Conservation (phyloP, 805 yeast genomes). For the Lipomyces oligophaga region DNA sequence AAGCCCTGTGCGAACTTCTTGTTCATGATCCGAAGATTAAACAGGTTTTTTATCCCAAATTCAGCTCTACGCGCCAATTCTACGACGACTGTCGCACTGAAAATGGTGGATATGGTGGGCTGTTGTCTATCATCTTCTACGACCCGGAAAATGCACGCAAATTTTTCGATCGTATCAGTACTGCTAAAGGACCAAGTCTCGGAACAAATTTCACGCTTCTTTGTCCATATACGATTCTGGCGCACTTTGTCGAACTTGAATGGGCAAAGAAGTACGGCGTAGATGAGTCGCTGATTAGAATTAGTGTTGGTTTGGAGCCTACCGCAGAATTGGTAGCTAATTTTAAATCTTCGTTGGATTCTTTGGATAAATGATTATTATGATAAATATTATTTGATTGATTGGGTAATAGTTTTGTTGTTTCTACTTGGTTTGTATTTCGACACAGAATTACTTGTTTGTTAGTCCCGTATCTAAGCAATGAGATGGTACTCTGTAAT, state of each 20-base stretch:
- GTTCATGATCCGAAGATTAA: slow-evolving; percentile 40
- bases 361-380: not conserved
- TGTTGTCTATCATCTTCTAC: slow-evolving; percentile 65
- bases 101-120: slow-evolving; percentile 80
- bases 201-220: slow-evolving; percentile 83
- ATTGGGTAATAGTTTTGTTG: not conserved
- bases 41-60: slow-evolving; percentile 67
- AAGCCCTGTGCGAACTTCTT: slow-evolving; percentile 38
- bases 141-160: slow-evolving; percentile 55
- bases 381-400: not conserved
- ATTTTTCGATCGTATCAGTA: slow-evolving; percentile 60
- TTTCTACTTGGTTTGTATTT: too few relatives aligned
- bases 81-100: slow-evolving; percentile 65
- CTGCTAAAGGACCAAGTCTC: slow-evolving; percentile 80
- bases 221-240: slow-evolving; percentile 79
- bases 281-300: slow-evolving; percentile 64
- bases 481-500: too few relatives aligned
- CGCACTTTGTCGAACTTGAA: slow-evolving; percentile 73
- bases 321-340: slow-evolving; percentile 48
- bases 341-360: slow-evolving; percentile 32
- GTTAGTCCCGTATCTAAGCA: too few relatives aligned
- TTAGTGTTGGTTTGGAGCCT: slow-evolving; percentile 79
- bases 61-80: slow-evolving; percentile 50
- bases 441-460: too few relatives aligned
- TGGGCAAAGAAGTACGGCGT: slow-evolving; percentile 76